phyloP scores from a whole-genome alignment of 2,329 filamentous ascomycete genomes.

The Westerdykella ornata region DNA sequence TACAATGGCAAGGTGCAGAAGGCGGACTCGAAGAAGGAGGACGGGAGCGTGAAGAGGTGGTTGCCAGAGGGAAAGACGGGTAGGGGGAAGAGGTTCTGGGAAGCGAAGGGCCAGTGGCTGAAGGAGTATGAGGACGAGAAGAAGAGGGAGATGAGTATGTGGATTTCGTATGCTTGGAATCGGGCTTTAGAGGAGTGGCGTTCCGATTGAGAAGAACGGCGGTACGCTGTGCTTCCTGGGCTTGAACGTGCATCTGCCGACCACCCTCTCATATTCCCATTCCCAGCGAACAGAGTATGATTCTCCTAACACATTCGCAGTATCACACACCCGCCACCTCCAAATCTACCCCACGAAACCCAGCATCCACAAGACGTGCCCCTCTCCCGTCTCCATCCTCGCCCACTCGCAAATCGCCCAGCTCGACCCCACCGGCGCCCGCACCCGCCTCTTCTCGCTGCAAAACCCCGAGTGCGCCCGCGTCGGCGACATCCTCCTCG shows the following conservation, averaged over 20 bases:
- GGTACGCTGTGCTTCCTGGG: constrained; percentile 1
- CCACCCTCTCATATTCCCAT: background rate
- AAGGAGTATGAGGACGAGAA: background rate
- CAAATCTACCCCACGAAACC: constrained; percentile 50
- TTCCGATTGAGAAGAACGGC: background rate
- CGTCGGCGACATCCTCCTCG: constrained; percentile 84
- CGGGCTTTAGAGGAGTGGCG: background rate
- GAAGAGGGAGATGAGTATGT: background rate
- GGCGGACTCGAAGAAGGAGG: constrained; percentile 10
- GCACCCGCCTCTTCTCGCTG: constrained; percentile 72
- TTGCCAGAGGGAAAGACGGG: background rate
- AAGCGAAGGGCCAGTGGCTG: too few relatives aligned
- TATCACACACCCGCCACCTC: constrained; percentile 36
- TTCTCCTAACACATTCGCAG: constrained; percentile 4
- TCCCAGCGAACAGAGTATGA: background rate
- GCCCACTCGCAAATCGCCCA: constrained; percentile 61
- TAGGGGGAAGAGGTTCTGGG: background rate
- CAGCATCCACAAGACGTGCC: constrained; percentile 50
- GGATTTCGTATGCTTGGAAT: background rate
- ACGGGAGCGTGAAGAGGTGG: constrained; percentile 8
- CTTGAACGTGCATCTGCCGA: background rate
- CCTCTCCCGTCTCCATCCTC: constrained; percentile 62
- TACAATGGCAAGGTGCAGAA: constrained; percentile 8
- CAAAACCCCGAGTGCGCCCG: constrained; percentile 71
- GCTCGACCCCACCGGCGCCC: constrained; percentile 79